A percentile compares a stretch with the other conserved stretches of the same genome.
These are phyloP conservation scores for Populus alba DNA, from an alignment of 345 rosid genomes.

Conservation along the genomic window DNA sequence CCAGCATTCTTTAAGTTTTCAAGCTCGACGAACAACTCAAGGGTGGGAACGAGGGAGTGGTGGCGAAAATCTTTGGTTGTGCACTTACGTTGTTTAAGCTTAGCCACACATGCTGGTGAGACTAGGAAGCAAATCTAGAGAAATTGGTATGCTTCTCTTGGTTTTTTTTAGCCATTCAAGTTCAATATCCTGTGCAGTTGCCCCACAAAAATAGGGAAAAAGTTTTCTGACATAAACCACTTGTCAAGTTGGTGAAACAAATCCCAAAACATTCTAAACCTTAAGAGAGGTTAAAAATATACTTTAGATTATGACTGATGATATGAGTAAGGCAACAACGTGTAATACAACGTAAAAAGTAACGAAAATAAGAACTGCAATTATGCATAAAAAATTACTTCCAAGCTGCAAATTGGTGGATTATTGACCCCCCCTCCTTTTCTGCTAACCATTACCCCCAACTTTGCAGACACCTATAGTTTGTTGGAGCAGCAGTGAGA, in stretches of 20 bases:
- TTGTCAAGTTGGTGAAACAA: not conserved
- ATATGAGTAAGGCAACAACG: not conserved
- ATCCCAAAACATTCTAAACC: not conserved
- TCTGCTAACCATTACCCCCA: not conserved
- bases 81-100: not conserved
- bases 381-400: not conserved
- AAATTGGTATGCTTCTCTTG: not conserved
- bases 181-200: not conserved
- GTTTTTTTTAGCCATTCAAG: too few species aligned
- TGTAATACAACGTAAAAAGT: not conserved
- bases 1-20: not conserved
- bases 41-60: not conserved
- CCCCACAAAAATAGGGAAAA: not conserved
- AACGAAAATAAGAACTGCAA: not conserved
- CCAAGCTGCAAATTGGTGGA: not conserved
- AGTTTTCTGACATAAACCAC: not conserved
- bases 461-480: not conserved
- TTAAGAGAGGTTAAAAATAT: not conserved
- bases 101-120: not conserved
- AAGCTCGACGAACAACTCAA: not conserved
- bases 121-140: not conserved
- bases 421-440: not conserved
- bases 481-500: not conserved
- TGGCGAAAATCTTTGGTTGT: not conserved
- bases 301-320: not conserved